Conservation (phyloP, 192 early-diverging fungal genomes). For the Dispira simplex region DNA sequence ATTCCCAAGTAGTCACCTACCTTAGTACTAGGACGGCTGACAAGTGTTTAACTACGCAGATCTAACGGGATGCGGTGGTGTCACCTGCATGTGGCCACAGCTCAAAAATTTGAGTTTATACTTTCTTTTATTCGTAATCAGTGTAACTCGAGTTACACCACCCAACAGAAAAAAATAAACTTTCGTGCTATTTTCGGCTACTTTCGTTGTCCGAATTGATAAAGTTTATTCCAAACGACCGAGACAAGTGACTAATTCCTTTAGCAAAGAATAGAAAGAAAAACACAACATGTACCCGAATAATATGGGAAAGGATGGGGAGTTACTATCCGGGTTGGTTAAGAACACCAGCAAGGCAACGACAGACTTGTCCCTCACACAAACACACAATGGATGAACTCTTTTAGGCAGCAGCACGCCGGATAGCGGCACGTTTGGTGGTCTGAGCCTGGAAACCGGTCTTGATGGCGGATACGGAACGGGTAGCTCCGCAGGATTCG, state of each 20-base stretch:
- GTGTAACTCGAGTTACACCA: too few species aligned
- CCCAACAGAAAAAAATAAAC: too few species aligned
- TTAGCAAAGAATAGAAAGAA: background rate
- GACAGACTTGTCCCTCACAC: background rate
- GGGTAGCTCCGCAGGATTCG: conserved; percentile 86
- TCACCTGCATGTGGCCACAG: conserved; percentile 1
- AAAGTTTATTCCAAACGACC: too few species aligned
- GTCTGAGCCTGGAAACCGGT: conserved; percentile 90
- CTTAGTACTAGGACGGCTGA: conserved; percentile 10
- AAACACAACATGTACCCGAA: background rate
- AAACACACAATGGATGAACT: background rate
- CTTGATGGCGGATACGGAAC: conserved; percentile 93
- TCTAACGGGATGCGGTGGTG: background rate
- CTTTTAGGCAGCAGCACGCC: conserved; percentile 4
- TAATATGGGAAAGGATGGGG: background rate
- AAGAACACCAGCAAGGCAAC: background rate
- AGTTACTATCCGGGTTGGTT: background rate
- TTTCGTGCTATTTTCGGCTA: too few species aligned
- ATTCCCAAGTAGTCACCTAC: conserved; percentile 5
- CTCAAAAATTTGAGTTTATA: background rate
- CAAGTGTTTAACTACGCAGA: conserved; percentile 11
- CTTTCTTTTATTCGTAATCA: too few species aligned
- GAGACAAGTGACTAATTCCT: too few species aligned
- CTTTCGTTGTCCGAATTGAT: too few species aligned
- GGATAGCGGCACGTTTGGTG: conserved; percentile 27